Evolutionary conservation across 1,284 basidiomycete genomes (phyloP), one percentile per base, ranked within the genome.

Genomic region (Ustilago bromivora): DNA sequence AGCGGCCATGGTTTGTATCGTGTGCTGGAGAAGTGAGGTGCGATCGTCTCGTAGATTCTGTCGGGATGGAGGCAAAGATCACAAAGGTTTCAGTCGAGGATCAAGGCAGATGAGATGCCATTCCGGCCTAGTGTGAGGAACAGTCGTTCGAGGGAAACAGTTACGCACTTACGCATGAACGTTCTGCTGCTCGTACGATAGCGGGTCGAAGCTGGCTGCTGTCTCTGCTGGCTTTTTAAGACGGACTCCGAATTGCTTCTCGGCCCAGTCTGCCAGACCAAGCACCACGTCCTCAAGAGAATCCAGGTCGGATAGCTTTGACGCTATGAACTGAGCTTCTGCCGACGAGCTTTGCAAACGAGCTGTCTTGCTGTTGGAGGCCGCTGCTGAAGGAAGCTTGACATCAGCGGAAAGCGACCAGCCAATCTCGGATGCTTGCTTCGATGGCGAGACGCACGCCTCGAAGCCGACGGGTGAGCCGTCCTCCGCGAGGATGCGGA

Each of bases 1-100:
- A 98, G 91, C 0, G 96, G 96, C 96, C 96, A 99, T 68, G 95
- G 95, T 92, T 98, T 98, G 88, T 98, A 96, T 41, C 96, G 90
- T 5, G 96, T 98, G 17, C 92, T 92, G 8, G 94, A 94, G 86
- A 98, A 98, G 87, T 98, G 96, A 6, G 90, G 87, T 0, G 96
- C 96, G 70, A 98, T 98, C 71, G 91, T 89, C 76, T 98, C 93
- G 86, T 98, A 98, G 53, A 98, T 90, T 6, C 82, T 84, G 46
- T 9, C 19, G 2, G 11, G 28, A 54, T 8, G 11, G n/a, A 31
- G 6, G 28, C 17, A 38, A 31, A 32, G 8, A 2, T 28, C 15
- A 23, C 2, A 34, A 35, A 12, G 40, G 32, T 40, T 49, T 72
- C 57, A 61, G 74, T 35, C 17, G 32, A 35, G 11, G 59, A 31